Percentiles rank a stretch among this genome's conserved stretches.
Conservation (phyloP, 2,329 filamentous ascomycete species). For the Fusarium sororula region DNA sequence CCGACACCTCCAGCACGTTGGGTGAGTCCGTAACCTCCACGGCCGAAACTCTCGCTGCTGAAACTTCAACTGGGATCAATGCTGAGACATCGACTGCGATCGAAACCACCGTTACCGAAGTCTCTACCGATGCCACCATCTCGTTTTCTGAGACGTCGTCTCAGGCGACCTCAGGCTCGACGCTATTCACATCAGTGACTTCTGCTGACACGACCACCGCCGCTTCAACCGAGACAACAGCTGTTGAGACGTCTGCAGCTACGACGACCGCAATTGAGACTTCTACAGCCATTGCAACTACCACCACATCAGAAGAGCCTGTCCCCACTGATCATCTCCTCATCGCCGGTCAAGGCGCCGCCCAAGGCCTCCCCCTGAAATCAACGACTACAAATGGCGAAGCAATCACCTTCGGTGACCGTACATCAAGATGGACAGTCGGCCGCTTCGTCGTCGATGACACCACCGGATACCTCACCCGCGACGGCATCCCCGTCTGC, state of each 20-base stretch:
- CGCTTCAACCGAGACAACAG: not conserved
- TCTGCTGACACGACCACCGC: not conserved
- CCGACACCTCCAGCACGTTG: not conserved
- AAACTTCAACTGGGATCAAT: not conserved
- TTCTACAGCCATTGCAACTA: not conserved
- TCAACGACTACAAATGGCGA: not conserved
- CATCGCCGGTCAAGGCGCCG: not conserved
- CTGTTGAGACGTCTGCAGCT: not conserved
- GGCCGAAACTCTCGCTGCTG: not conserved
- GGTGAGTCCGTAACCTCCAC: not conserved
- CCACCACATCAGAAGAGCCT: not conserved
- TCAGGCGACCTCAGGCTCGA: not conserved
- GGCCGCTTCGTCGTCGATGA: not conserved
- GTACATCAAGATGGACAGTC: not conserved
- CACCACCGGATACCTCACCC: not conserved
- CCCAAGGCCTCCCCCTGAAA: not conserved
- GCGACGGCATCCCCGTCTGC: not conserved
- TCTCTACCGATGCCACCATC: not conserved
- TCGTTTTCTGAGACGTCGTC: not conserved
- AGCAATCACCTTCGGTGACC: not conserved
- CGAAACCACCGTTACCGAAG: not conserved
- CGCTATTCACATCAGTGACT: not conserved
- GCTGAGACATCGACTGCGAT: not conserved
- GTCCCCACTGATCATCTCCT: not conserved
- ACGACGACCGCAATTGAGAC: rapidly evolving